A percentile compares a stretch with the other conserved stretches of the same genome.
Evolutionary conservation across 495 filamentous ascomycete species (phyloP).

Genomic region (Neurospora africana): DNA sequence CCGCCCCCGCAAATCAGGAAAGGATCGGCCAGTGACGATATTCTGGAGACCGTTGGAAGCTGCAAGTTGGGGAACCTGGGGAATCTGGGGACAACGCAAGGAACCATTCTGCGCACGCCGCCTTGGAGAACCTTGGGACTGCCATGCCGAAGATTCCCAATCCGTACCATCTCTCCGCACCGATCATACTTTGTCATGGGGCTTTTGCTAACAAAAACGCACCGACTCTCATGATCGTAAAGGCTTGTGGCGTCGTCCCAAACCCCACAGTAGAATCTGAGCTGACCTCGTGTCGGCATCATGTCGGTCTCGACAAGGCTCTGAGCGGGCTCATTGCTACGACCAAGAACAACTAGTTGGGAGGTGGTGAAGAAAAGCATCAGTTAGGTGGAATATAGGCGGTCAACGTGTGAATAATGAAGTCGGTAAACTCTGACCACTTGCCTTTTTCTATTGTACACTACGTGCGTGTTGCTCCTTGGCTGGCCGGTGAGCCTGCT

Average conservation of each 20-base stretch:
- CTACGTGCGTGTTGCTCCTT: background rate
- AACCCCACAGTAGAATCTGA: background rate
- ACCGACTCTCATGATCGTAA: background rate
- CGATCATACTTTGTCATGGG: background rate
- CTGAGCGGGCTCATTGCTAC: background rate
- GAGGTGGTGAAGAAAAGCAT: background rate
- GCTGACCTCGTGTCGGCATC: background rate
- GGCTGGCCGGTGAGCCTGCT: background rate
- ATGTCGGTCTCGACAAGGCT: background rate
- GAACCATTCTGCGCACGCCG: background rate
- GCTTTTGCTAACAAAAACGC: background rate
- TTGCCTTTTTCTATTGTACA: background rate
- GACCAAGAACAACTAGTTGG: background rate
- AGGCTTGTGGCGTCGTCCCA: background rate
- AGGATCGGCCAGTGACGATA: background rate
- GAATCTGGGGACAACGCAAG: background rate
- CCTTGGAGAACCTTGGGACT: background rate
- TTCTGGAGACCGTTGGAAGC: background rate
- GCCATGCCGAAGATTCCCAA: background rate
- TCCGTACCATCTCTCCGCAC: background rate
- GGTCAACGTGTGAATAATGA: background rate
- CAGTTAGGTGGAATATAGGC: background rate
- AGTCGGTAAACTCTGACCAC: background rate
- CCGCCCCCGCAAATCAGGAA: background rate
- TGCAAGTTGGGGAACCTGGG: background rate